These are phyloP conservation scores for Leccinum angustisporum DNA, from an alignment of 1,284 basidiomycete genomes.

Conservation along the genomic window DNA sequence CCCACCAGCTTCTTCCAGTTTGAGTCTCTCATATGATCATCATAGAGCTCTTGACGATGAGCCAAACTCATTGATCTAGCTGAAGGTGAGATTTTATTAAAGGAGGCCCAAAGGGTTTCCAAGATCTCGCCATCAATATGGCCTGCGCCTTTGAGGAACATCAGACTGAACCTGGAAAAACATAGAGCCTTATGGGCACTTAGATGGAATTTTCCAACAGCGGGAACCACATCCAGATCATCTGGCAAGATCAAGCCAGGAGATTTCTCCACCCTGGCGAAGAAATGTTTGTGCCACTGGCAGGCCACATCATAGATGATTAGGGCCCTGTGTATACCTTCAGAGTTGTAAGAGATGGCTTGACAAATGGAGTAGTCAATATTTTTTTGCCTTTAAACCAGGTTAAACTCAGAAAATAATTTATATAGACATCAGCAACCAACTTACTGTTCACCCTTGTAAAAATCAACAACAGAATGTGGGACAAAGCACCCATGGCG, in stretches of 20 bases:
- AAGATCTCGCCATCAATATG: constrained; percentile 17
- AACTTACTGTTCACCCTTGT: constrained; percentile 18
- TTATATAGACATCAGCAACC: neutral
- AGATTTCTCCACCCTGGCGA: neutral
- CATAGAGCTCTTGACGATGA: constrained; percentile 15
- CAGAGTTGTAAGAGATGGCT: constrained; percentile 6
- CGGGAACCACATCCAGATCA: constrained; percentile 9
- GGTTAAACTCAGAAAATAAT: neutral
- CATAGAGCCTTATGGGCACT: constrained; percentile 13
- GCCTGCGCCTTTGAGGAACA: constrained; percentile 14
- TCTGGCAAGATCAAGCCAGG: constrained; percentile 3
- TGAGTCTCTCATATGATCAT: constrained; percentile 19
- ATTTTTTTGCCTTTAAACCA: constrained; percentile 16
- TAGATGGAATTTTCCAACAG: constrained; percentile 14
- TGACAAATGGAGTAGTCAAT: constrained; percentile 19
- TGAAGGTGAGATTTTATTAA: constrained; percentile 16
- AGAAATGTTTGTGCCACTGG: constrained; percentile 15
- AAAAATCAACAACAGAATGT: constrained; percentile 22
- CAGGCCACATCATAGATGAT: constrained; percentile 20
- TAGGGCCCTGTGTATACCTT: constrained; percentile 2
- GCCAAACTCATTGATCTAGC: constrained; percentile 15
- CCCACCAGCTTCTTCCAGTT: constrained; percentile 19
- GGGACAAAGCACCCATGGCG: constrained; percentile 14
- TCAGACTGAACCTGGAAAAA: constrained; percentile 9
- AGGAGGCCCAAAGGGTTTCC: constrained; percentile 17